Evolutionary conservation across 106 monocot genomes (phyloP).

Genomic region (Platanthera guangdongensis): DNA sequence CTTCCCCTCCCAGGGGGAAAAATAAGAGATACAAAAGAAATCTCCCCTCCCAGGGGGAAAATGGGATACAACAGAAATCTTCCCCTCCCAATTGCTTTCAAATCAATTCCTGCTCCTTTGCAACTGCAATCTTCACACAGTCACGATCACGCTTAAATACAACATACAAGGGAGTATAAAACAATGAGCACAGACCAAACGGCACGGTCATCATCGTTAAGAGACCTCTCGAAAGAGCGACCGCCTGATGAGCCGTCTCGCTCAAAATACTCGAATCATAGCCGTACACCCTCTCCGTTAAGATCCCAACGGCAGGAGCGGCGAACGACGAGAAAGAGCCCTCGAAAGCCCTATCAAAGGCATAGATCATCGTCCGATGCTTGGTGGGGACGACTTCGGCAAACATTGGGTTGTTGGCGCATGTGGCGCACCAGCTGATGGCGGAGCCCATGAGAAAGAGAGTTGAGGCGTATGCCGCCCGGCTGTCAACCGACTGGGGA

Average conservation of each 20-base stretch:
- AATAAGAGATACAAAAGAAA: neutral
- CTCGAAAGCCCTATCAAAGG: slow-evolving; percentile 90
- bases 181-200: slow-evolving; percentile 60
- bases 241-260: slow-evolving; percentile 37
- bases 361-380: slow-evolving; percentile 93
- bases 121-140: slow-evolving; percentile 23
- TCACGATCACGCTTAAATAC: slow-evolving; percentile 56
- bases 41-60: neutral
- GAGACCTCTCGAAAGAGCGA: slow-evolving; percentile 78
- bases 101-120: slow-evolving; percentile 46
- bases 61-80: neutral
- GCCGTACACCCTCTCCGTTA: slow-evolving; percentile 75
- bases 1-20: neutral
- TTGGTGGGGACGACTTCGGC: slow-evolving; percentile 83
- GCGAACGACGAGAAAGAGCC: slow-evolving; percentile 89
- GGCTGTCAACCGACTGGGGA: slow-evolving; percentile 48
- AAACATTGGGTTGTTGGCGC: slow-evolving; percentile 95
- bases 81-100: neutral
- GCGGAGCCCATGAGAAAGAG: slow-evolving; percentile 86
- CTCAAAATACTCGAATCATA: slow-evolving; percentile 42
- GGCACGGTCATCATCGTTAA: slow-evolving; percentile 65
- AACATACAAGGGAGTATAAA: slow-evolving; percentile 65
- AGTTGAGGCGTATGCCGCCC: slow-evolving; percentile 40
- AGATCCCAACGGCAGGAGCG: slow-evolving; percentile 74
- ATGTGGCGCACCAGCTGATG: slow-evolving; percentile 87